These are phyloP conservation scores for Monoraphidium neglectum DNA, from an alignment of 139 green algal genomes.

Conservation along the genomic window DNA sequence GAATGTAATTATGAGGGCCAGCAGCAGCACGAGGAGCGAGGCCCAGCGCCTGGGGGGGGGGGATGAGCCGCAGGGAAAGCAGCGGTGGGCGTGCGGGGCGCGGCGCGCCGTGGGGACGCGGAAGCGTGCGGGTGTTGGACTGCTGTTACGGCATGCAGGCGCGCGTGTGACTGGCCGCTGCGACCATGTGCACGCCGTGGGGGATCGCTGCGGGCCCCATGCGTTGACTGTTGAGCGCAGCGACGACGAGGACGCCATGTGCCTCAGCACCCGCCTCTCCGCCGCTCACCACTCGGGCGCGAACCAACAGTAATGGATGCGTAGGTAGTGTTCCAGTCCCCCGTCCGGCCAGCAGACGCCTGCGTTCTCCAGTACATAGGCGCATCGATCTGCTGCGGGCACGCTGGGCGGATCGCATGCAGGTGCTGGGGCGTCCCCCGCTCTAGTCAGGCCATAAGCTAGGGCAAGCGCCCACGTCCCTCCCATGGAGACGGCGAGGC, in stretches of 20 bases:
- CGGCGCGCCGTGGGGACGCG: background rate
- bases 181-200: no score
- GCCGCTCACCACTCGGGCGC: conserved; percentile 16
- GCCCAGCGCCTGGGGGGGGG: conserved; percentile 23
- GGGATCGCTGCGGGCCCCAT: no score
- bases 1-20: conserved; percentile 48
- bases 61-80: background rate
- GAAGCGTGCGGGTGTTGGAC: no score
- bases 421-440: no score
- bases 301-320: conserved; percentile 43
- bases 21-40: conserved; percentile 30
- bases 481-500: no score
- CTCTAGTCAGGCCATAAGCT: no score
- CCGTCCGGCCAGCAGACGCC: conserved; percentile 20
- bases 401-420: conserved; percentile 3
- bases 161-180: background rate
- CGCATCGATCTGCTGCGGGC: conserved; percentile 32
- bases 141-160: background rate
- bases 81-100: background rate
- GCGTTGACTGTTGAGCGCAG: no score
- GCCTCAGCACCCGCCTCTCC: no score
- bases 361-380: conserved; percentile 25
- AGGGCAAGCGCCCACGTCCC: no score
- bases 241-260: no score
- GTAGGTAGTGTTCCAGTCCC: conserved; percentile 31